Evolutionary conservation across 148 eudicot genomes (phyloP).

Genomic region (Spergularia marina): DNA sequence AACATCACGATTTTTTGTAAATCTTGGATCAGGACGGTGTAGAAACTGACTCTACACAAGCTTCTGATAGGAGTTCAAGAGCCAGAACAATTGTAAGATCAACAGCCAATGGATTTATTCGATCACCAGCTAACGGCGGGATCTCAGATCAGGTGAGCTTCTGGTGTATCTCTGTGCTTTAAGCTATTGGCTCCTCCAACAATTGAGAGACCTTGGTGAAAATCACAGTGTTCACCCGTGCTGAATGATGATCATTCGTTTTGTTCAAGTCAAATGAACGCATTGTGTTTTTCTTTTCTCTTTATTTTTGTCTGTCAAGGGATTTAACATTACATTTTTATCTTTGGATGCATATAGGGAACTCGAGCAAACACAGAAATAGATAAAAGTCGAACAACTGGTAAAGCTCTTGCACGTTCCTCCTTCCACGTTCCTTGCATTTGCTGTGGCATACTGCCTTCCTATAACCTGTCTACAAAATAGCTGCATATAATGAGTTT

Average conservation of each 20-base stretch:
- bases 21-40: slow-evolving; percentile 36
- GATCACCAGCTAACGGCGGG: slow-evolving; percentile 37
- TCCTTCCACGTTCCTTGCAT: not conserved
- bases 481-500: too few relatives aligned
- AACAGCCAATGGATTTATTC: slow-evolving; percentile 43
- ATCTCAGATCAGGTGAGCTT: slow-evolving; percentile 39
- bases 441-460: not conserved
- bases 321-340: not conserved
- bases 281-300: not conserved
- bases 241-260: not conserved
- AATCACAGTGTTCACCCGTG: not conserved
- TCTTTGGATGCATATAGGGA: slow-evolving; percentile 36
- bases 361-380: slow-evolving; percentile 35
- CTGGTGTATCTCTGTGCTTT: not conserved
- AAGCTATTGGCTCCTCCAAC: not conserved
- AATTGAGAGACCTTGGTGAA: not conserved
- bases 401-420: slow-evolving; percentile 26
- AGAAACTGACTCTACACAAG: slow-evolving; percentile 33
- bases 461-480: too few relatives aligned
- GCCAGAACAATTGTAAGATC: slow-evolving; percentile 45
- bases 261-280: not conserved
- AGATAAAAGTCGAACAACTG: slow-evolving; percentile 43
- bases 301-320: not conserved
- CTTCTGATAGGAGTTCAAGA: slow-evolving; percentile 36
- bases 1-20: slow-evolving; percentile 6